Evolutionary conservation across 2,329 filamentous ascomycete species (phyloP).

Genomic region (Xylariales sp.): DNA sequence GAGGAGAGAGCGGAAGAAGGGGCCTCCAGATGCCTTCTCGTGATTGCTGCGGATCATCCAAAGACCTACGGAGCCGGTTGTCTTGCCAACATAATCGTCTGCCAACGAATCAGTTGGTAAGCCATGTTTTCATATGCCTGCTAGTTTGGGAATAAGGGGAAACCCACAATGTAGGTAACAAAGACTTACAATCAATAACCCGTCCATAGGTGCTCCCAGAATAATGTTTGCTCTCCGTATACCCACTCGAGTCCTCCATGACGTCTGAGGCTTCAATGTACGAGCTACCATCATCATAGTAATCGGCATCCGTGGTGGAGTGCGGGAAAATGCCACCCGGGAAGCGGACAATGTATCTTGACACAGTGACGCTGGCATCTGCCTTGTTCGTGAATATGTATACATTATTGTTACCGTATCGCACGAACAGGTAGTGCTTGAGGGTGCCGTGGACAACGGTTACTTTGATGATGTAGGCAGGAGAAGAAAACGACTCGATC

Average conservation of each 20-base stretch:
- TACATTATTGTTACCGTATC: constrained; percentile 32
- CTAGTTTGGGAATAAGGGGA: neutral
- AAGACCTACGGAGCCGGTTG: constrained; percentile 29
- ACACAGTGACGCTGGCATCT: constrained; percentile 32
- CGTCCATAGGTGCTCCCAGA: constrained; percentile 33
- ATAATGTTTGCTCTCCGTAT: constrained; percentile 36
- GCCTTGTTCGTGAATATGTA: constrained; percentile 40
- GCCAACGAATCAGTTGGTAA: no score
- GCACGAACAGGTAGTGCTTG: constrained; percentile 30
- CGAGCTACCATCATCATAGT: constrained; percentile 28
- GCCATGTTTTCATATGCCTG: neutral
- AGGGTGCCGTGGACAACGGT: constrained; percentile 29
- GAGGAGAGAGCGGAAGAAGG: constrained; percentile 35
- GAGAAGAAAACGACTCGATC: constrained; percentile 20
- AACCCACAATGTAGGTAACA: neutral
- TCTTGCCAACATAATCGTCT: constrained; percentile 34
- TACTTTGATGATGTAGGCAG: constrained; percentile 29
- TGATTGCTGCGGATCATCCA: constrained; percentile 35
- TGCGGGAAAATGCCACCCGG: constrained; percentile 25
- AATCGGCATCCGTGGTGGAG: constrained; percentile 22
- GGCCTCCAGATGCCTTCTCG: constrained; percentile 34
- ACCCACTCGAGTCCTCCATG: constrained; percentile 20
- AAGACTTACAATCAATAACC: constrained; percentile 26
- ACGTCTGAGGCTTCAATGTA: constrained; percentile 30
- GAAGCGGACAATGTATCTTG: constrained; percentile 33